A percentile compares a stretch with the other conserved stretches of the same genome.
Evolutionary conservation across 768 basidiomycete genomes (phyloP).

Genomic region (Psilocybe cyanescens): DNA sequence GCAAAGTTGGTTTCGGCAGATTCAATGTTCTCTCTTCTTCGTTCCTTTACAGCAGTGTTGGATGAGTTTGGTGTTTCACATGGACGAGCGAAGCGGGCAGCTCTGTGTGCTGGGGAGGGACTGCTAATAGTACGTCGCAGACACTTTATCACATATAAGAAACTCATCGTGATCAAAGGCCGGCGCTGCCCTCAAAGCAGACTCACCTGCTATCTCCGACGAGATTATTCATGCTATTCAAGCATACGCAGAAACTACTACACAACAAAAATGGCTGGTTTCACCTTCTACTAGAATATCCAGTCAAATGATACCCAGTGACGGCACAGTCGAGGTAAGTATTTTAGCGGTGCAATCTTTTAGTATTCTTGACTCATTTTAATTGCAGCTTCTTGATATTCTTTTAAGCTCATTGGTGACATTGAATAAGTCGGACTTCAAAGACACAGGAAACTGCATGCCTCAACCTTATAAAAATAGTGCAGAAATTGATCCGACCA

Average conservation of each 20-base stretch:
- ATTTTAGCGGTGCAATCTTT: neutral
- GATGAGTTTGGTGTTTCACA: slow-evolving; percentile 90
- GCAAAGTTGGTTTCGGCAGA: slow-evolving; percentile 74
- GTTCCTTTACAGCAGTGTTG: slow-evolving; percentile 83
- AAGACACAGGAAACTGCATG: slow-evolving; percentile 56
- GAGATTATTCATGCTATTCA: slow-evolving; percentile 78
- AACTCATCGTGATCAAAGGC: slow-evolving; percentile 46
- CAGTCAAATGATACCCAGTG: slow-evolving; percentile 41
- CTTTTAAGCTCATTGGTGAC: slow-evolving; percentile 64
- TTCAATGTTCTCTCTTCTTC: slow-evolving; percentile 81
- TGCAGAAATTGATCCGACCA: slow-evolving; percentile 41
- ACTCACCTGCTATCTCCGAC: slow-evolving; percentile 58
- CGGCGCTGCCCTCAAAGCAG: slow-evolving; percentile 66
- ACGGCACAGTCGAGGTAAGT: slow-evolving; percentile 66
- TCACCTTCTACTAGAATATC: slow-evolving; percentile 62
- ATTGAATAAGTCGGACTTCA: slow-evolving; percentile 65
- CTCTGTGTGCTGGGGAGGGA: slow-evolving; percentile 81
- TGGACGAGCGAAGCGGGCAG: slow-evolving; percentile 81
- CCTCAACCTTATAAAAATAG: slow-evolving; percentile 68
- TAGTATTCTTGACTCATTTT: slow-evolving; percentile 3
- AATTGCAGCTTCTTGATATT: slow-evolving; percentile 70
- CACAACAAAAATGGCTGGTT: slow-evolving; percentile 64
- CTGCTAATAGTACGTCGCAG: slow-evolving; percentile 62
- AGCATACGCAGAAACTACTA: slow-evolving; percentile 65
- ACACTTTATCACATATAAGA: neutral